A percentile compares a stretch with the other conserved stretches of the same genome.
These are phyloP conservation scores for Sporobolomyces phaffii DNA, from an alignment of 768 basidiomycete species.

Conservation along the genomic window DNA sequence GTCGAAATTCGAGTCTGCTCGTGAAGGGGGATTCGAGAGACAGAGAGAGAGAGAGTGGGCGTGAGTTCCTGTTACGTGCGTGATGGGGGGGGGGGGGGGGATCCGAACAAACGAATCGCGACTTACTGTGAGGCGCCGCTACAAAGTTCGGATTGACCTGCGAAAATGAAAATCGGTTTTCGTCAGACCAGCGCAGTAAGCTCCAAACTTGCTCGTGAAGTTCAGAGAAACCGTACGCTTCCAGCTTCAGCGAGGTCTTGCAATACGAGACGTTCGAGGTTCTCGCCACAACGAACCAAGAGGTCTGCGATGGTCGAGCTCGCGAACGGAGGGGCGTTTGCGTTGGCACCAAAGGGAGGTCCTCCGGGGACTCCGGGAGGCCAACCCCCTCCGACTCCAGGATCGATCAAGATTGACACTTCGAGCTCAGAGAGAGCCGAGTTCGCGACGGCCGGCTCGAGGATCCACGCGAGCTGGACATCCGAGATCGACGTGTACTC, in stretches of 20 bases:
- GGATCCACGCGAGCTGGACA: constrained; percentile 17
- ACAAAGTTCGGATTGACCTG: constrained; percentile 6
- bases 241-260: neutral
- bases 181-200: neutral
- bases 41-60: neutral
- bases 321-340: constrained; percentile 15
- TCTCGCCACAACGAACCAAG: constrained; percentile 1
- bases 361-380: neutral
- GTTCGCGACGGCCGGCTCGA: constrained; percentile 17
- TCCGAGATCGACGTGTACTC: constrained; percentile 5
- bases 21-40: neutral
- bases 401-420: neutral
- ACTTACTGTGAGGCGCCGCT: constrained; percentile 18
- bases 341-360: neutral
- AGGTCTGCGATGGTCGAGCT: constrained; percentile 16
- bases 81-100: too few relatives aligned
- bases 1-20: constrained; percentile 17
- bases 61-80: too few relatives aligned
- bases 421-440: constrained; percentile 7
- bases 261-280: constrained; percentile 3
- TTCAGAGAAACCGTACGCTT: neutral
- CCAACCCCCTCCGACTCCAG: neutral
- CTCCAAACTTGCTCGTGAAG: neutral
- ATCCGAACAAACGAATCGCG: too few relatives aligned
- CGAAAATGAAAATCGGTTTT: too few relatives aligned